Percentiles rank a stretch among this genome's conserved stretches.
phyloP scores from a whole-genome alignment of 257 asterid species.

The Capsicum rhomboideum region DNA sequence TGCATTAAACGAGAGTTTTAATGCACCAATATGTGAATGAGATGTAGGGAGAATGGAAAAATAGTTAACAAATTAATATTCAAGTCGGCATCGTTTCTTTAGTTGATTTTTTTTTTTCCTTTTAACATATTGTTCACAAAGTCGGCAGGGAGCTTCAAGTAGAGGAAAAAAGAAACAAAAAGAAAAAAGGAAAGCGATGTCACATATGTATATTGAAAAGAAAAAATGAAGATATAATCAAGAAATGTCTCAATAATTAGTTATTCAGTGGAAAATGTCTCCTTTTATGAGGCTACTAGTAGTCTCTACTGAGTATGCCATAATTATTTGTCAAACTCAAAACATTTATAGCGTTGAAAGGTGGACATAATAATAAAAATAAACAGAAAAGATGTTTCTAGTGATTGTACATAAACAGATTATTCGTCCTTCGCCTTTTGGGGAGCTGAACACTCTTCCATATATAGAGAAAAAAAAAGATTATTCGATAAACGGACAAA shows the following conservation, averaged over 20 bases:
- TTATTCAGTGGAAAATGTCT: not conserved
- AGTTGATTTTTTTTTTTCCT: not conserved
- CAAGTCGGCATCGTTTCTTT: not conserved
- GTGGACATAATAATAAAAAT: not conserved
- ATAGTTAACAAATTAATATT: not conserved
- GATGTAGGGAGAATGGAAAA: too few relatives aligned
- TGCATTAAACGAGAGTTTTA: too few relatives aligned
- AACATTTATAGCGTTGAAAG: not conserved
- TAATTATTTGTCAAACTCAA: not conserved
- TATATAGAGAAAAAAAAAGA: too few relatives aligned
- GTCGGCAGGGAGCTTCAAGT: not conserved
- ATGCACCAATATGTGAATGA: too few relatives aligned
- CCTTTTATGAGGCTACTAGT: not conserved
- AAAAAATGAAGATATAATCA: too few relatives aligned
- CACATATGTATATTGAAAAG: too few relatives aligned
- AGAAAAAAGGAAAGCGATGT: not conserved
- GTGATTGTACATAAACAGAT: not conserved
- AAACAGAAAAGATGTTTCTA: not conserved
- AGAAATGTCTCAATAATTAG: too few relatives aligned
- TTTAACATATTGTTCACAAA: not conserved
- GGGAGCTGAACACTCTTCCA: not conserved
- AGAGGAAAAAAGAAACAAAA: not conserved
- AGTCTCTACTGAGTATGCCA: not conserved
- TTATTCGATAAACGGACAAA: too few relatives aligned
- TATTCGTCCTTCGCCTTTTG: not conserved